phyloP scores from a whole-genome alignment of 768 basidiomycete genomes.

The Dacryopinax spathularia region DNA sequence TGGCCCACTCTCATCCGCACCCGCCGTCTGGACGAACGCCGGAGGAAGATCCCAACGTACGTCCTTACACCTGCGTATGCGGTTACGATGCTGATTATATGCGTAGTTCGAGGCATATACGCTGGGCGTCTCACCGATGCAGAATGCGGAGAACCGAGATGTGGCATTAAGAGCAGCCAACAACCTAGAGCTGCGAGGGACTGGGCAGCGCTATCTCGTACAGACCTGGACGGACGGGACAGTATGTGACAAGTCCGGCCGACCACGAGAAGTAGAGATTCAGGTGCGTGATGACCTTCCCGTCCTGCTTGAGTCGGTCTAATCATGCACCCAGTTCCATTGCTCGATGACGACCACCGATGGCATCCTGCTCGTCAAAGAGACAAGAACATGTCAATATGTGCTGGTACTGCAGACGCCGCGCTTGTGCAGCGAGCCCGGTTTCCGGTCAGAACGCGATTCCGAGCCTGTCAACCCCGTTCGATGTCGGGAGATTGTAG shows the following conservation, averaged over 20 bases:
- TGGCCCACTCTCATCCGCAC: constrained; percentile 47
- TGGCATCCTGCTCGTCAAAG: constrained; percentile 79
- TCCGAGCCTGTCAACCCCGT: constrained; percentile 52
- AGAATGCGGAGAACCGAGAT: constrained; percentile 42
- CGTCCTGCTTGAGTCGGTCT: neutral
- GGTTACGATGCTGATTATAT: constrained; percentile 13
- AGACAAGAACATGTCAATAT: constrained; percentile 87
- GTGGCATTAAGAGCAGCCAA: constrained; percentile 33
- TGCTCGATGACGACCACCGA: constrained; percentile 92
- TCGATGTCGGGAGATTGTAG: constrained; percentile 64
- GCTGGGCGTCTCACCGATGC: constrained; percentile 35
- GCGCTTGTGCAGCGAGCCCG: constrained; percentile 81
- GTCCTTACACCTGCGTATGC: constrained; percentile 23
- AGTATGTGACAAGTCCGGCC: constrained; percentile 81
- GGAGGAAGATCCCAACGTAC: constrained; percentile 72
- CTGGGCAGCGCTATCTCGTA: constrained; percentile 80
- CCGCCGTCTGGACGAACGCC: constrained; percentile 62
- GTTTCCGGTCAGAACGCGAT: constrained; percentile 68
- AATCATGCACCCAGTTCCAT: constrained; percentile 52
- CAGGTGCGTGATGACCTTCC: constrained; percentile 43
- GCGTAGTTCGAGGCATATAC: constrained; percentile 23
- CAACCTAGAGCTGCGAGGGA: constrained; percentile 62
- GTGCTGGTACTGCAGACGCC: constrained; percentile 90
- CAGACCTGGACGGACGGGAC: constrained; percentile 82
- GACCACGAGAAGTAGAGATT: constrained; percentile 80